Evolutionary conservation across 2,329 filamentous ascomycete species (phyloP).

Genomic region (Beauveria caledonica): DNA sequence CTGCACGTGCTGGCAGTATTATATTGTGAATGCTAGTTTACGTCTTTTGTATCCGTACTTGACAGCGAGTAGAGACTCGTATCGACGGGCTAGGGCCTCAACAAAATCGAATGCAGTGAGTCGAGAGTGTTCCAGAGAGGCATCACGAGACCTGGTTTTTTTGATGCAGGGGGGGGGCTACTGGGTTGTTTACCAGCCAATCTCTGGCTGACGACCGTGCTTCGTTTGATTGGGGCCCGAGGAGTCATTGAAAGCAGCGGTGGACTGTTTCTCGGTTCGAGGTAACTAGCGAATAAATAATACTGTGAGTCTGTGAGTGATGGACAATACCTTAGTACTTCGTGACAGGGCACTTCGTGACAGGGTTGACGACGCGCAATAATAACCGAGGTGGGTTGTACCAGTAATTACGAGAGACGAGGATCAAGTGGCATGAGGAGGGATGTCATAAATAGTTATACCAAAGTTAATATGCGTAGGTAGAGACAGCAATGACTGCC

Average conservation of each 20-base stretch:
- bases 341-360: not conserved
- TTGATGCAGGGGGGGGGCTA: not conserved
- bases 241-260: not conserved
- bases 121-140: not conserved
- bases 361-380: not conserved
- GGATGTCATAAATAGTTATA: not conserved
- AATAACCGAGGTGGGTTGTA: not conserved
- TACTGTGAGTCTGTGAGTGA: not conserved
- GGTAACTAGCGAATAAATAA: not conserved
- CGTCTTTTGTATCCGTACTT: not conserved
- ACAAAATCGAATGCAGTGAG: not conserved
- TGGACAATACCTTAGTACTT: not conserved
- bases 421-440: not conserved
- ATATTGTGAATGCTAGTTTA: not conserved
- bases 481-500: not conserved
- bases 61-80: no score
- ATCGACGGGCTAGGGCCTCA: not conserved
- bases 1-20: no score
- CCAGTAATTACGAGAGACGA: not conserved
- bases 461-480: no score
- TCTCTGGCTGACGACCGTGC: not conserved
- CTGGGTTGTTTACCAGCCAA: not conserved
- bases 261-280: not conserved
- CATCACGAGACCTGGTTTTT: slow-evolving; percentile 6
- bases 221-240: not conserved